Evolutionary conservation across 2,329 filamentous ascomycete species (phyloP), one percentile per base, ranked within the genome.

Genomic region (Sarocladium kiliense): DNA sequence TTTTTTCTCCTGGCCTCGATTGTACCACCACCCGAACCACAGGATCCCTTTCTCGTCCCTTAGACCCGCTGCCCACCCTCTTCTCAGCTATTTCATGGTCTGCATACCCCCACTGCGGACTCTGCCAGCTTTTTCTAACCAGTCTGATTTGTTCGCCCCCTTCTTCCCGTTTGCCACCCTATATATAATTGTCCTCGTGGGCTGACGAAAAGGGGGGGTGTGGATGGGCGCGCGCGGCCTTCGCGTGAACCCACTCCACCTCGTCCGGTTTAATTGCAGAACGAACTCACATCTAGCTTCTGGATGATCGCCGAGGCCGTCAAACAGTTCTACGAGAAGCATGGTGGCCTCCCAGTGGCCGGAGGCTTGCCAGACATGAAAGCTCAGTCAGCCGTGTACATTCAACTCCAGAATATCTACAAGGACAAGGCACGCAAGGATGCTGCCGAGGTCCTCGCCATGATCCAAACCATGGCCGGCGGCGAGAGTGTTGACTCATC

Each of bases 301-400:
- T 99, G 95, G 94, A 73, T 92, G 58, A 93, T 97, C 61, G 88
- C 89, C 9, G 80, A 85, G 55, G 92, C 93, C 0, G 78, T 97
- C 55, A 85, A 85, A 58, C 66, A 79, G 19, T 99, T 99, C 69
- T 86, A 93, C 68, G 70, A 80, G 10, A 83, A 83, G 55, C 84
- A 97, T 66, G 74, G 79, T 7, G 79, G 86, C 26, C 78, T 99
- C 4, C 94, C 94, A 16, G 77, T 99, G 0, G 87, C 92, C 0
- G 95, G 94, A 12, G 85, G 87, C 2, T 77, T 99, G 1, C 94
- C 95, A 1, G 94, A 99, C 69, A 99, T 99, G 94, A 99, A 99
- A 75, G 91, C 94, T 2, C 84, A 93, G 66, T 96, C 92, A 3
- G 84, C 80, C 55, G 88, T 95, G 59, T 99, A 99, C 73, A 87